Conservation (phyloP, 179 eudicot species). For the Spergularia azorica region DNA sequence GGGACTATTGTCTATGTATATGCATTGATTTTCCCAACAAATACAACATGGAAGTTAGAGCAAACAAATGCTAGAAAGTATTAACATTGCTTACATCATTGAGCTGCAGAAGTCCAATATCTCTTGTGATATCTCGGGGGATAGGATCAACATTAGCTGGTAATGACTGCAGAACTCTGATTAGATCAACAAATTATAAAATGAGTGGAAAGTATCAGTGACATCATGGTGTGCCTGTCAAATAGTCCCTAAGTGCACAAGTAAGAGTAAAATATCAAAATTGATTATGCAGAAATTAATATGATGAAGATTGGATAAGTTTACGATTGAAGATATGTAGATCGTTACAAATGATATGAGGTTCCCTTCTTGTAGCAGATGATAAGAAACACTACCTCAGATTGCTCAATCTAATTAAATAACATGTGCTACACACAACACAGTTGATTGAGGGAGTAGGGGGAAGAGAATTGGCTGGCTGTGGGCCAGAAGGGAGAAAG, state of each 20-base stretch:
- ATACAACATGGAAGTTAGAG: background rate
- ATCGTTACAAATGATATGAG: too few species aligned
- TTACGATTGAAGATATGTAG: background rate
- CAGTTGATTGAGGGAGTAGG: too few species aligned
- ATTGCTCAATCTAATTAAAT: background rate
- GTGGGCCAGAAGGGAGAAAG: too few species aligned
- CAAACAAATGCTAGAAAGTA: conserved; percentile 14
- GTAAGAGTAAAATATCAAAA: background rate
- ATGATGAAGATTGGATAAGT: background rate
- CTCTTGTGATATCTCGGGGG: conserved; percentile 64
- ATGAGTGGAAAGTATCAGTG: conserved; percentile 2
- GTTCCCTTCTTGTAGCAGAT: too few species aligned
- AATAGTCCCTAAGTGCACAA: background rate
- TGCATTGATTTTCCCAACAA: background rate
- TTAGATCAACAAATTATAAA: conserved; percentile 8
- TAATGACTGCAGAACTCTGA: conserved; percentile 71
- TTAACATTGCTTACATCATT: conserved; percentile 62
- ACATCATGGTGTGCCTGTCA: background rate
- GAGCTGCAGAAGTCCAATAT: conserved; percentile 66
- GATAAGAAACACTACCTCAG: too few species aligned
- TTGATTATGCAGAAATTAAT: background rate
- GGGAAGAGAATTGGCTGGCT: too few species aligned
- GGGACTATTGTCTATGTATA: background rate
- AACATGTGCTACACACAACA: too few species aligned
- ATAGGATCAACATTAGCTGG: conserved; percentile 72